Conservation (phyloP, 208 protist species). For the Leishmania amazonensis region DNA sequence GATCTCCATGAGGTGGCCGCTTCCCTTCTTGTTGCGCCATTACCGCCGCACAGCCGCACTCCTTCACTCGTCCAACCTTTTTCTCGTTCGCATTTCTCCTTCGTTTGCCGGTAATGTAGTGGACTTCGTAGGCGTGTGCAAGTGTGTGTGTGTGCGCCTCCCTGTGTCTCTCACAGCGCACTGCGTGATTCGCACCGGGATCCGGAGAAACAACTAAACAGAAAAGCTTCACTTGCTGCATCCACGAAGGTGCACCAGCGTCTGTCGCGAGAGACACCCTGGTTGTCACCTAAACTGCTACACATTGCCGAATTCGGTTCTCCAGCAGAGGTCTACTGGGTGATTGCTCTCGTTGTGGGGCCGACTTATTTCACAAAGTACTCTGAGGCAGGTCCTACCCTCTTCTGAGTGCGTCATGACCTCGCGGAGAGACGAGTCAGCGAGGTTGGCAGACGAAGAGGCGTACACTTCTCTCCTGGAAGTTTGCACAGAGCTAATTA, state of each 20-base stretch:
- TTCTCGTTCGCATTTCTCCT: background rate
- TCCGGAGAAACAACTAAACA: background rate
- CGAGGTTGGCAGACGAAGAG: slow-evolving; percentile 24
- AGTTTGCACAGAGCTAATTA: slow-evolving; percentile 40
- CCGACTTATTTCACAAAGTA: background rate
- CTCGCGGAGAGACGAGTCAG: background rate
- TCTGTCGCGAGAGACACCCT: background rate
- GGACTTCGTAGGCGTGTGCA: background rate
- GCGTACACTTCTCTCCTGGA: slow-evolving; percentile 28
- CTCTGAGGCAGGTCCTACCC: background rate
- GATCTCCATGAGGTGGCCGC: background rate
- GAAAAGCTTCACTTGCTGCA: background rate
- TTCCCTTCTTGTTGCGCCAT: background rate
- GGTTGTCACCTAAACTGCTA: background rate
- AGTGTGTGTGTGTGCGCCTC: background rate
- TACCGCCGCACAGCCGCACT: background rate
- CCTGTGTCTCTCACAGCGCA: background rate
- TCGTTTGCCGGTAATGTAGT: background rate
- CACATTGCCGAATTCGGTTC: background rate
- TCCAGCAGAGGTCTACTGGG: background rate
- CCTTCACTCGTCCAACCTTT: background rate
- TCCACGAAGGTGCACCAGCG: background rate
- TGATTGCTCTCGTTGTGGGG: background rate
- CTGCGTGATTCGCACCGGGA: background rate
- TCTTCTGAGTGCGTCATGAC: background rate